These are phyloP conservation scores for Cicer pinnatifidum DNA, from an alignment of 306 rosid genomes.

Conservation along the genomic window DNA sequence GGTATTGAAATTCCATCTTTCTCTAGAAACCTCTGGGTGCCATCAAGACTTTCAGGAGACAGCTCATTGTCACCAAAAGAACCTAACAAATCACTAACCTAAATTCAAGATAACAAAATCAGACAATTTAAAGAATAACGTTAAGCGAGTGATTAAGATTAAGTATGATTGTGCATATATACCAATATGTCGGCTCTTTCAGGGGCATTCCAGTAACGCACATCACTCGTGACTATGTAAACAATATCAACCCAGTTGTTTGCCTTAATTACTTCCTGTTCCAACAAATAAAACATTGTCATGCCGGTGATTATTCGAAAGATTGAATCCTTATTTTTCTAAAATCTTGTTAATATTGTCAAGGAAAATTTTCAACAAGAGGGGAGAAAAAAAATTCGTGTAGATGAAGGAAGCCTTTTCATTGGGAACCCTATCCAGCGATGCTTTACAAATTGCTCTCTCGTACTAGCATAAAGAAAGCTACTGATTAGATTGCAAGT, in stretches of 20 bases:
- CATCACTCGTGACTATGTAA: slow-evolving; percentile 69
- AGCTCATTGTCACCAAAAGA: slow-evolving; percentile 90
- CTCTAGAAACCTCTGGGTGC: slow-evolving; percentile 73
- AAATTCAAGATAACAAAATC: slow-evolving; percentile 24
- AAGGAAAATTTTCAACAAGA: not conserved
- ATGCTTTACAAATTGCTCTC: slow-evolving; percentile 67
- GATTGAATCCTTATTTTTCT: not conserved
- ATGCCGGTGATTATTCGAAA: slow-evolving; percentile 5
- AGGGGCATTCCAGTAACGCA: slow-evolving; percentile 83
- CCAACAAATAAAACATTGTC: slow-evolving; percentile 37
- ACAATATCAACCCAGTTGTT: slow-evolving; percentile 71
- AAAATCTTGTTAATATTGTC: not conserved
- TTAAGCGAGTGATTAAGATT: not conserved
- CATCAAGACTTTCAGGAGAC: slow-evolving; percentile 92
- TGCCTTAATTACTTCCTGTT: slow-evolving; percentile 67
- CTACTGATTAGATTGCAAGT: not conserved
- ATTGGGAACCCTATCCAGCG: slow-evolving; percentile 70
- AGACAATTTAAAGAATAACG: not conserved
- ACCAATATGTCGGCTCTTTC: slow-evolving; percentile 90
- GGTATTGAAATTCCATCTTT: slow-evolving; percentile 59
- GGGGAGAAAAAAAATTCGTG: not conserved
- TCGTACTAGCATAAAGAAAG: slow-evolving; percentile 56
- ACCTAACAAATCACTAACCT: slow-evolving; percentile 56
- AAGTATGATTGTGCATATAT: slow-evolving; percentile 33
- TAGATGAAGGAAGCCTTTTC: slow-evolving; percentile 48